Evolutionary conservation across 352 stramenopile species (phyloP), one percentile per base, ranked within the genome.

Genomic region (Phytophthora cajani): DNA sequence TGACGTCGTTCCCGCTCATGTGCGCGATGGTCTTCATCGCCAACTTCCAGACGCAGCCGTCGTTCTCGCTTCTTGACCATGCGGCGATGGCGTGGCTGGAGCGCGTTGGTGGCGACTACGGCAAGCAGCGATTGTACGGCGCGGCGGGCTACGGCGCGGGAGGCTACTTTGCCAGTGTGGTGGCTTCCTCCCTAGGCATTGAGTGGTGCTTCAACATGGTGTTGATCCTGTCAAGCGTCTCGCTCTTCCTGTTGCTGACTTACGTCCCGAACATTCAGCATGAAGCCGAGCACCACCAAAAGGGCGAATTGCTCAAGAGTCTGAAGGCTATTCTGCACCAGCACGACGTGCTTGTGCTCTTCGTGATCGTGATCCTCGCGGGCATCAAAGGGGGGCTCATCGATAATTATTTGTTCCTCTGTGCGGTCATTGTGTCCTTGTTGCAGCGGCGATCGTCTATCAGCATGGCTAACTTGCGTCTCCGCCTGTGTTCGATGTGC

Each of bases 111-210:
- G 76, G 75, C 23, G 76, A 86, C 60, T 86, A 81, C 58, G 79
- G 79, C 51, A 86, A 86, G 64, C 76, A 86, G 62, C 76, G 79
- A 1, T 64, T 86, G 50, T 86, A 82, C 38, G 79, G 79, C 9
- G 79, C 79, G 14, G 67, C 79, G 21, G 79, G 79, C 11, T 86
- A 80, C 33, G 79, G 79, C 14, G 67, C 77, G 46, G 75, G 75
- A 25, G 71, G 74, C 32, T 86, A 80, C 49, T 72, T 84, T 50
- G 77, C 77, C n/a, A 79, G 79, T 66, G 61, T 82, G 44, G 67
- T 84, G 27, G 76, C 75, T 7, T 75, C 75, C 12, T 74, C 64
- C 14, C 57, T 80, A 16, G 79, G 79, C 51, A 84, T 86, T 44
- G 62, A 55, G 17, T 82, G 71, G 67, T 78, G 71, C 51, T 86